Conservation (phyloP, 495 filamentous ascomycete species). For the Penicillium canescens region DNA sequence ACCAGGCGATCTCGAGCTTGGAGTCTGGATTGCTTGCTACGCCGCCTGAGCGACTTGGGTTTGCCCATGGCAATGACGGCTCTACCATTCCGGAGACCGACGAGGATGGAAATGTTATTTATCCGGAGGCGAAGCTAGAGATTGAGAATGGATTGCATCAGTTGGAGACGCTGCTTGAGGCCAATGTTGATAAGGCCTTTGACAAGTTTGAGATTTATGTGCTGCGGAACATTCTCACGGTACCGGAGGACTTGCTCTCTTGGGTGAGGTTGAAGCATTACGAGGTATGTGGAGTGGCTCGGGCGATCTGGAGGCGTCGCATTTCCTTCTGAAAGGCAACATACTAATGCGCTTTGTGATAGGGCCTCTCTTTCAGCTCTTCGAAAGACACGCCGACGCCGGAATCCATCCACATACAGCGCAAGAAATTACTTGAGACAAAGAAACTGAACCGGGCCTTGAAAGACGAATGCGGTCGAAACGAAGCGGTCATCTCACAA, state of each 20-base stretch:
- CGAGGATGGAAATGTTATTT: constrained; percentile 52
- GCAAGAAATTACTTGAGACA: constrained; percentile 78
- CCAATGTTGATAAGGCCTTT: constrained; percentile 75
- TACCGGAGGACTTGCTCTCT: constrained; percentile 67
- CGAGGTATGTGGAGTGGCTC: constrained; percentile 53
- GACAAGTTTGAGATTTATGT: constrained; percentile 82
- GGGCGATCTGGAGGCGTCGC: neutral
- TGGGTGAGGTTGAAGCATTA: constrained; percentile 89
- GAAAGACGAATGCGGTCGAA: constrained; percentile 71
- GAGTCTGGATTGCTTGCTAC: constrained; percentile 76
- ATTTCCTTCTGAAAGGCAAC: constrained; percentile 11
- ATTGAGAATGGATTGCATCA: constrained; percentile 89
- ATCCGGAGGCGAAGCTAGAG: constrained; percentile 68
- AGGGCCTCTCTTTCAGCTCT: constrained; percentile 38
- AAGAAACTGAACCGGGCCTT: constrained; percentile 76
- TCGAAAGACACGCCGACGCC: constrained; percentile 50
- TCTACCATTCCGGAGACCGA: constrained; percentile 53
- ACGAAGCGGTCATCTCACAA: constrained; percentile 68
- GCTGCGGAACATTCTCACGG: constrained; percentile 82
- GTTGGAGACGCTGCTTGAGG: constrained; percentile 89
- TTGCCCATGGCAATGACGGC: constrained; percentile 48
- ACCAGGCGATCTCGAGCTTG: constrained; percentile 78
- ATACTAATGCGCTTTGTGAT: constrained; percentile 1
- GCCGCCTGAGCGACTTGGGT: constrained; percentile 74
- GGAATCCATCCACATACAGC: constrained; percentile 67